Base-by-base conservation (phyloP, 306 rosid genomes). In the Fragaria iinumae region DNA sequence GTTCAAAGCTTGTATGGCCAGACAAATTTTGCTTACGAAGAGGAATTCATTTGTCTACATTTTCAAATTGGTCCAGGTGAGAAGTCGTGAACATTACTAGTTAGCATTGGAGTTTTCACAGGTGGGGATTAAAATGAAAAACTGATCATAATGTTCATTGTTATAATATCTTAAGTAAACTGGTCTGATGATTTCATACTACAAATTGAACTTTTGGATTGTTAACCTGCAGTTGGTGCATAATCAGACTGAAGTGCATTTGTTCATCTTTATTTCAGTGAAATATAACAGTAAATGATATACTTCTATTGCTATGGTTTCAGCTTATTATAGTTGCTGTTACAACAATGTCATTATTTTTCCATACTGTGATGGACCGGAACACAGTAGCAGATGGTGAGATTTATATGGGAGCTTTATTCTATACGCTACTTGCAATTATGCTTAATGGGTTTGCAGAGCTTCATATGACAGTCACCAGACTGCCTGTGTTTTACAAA, bases 401-500 rank as follows among this genome's bases (percentile, higher is more conserved):
- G 44, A 69, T 86, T 74, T 78, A 77, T 52, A 73, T 80, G 81
- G 89, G 89, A 53, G 83, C 89, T 67, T n/a, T 86, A 53, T 86
- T 80, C 80, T 86, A 74, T 39, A 66, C 72, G 38, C 67, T 83
- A 48, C 49, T 80, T 76, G 25, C 82, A 1, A 75, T 83, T 27
- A 86, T 79, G 72, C 83, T 83, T 44, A 83, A 77, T 43, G 89
- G 89, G 16, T 83, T 80, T 72, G 69, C 77, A 2, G 89, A 86
- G 81, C 87, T 86, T 75, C 81, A 84, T 23, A 62, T 83, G 85
- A 83, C 87, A 8, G 81, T 86, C 53, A 74, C 80, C 64, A 86
- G 80, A 75, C 89, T 83, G 69, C 87, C 87, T 49, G 87, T 86
- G 62, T 86, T 83, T 74, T 86, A 65, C 82, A 86, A 86, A 85